Percentiles rank a stretch among this genome's conserved stretches.
These are phyloP conservation scores for Achlya hypogyna DNA, from an alignment of 352 stramenopile genomes.

Conservation along the genomic window DNA sequence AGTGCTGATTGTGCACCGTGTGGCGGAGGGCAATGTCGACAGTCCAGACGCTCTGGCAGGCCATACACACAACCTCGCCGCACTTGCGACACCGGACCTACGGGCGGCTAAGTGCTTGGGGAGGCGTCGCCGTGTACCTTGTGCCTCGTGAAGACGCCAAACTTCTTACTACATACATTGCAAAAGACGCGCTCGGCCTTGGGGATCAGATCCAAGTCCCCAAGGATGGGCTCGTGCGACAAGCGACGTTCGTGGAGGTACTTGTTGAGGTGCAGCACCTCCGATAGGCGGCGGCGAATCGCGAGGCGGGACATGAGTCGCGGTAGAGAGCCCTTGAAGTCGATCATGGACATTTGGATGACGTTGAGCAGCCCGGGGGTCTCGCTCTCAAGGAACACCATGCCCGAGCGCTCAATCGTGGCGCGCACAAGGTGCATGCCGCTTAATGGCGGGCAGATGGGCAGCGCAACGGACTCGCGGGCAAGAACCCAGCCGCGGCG, in stretches of 20 bases:
- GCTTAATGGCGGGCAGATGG: conserved; percentile 64
- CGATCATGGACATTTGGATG: conserved; percentile 75
- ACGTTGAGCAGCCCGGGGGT: conserved; percentile 62
- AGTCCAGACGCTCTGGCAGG: conserved; percentile 68
- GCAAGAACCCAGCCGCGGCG: conserved; percentile 76
- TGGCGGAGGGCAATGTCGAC: neutral
- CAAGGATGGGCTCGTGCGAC: conserved; percentile 12
- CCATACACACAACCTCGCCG: conserved; percentile 78
- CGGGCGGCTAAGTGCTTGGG: neutral
- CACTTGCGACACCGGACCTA: conserved; percentile 76
- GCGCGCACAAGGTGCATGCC: conserved; percentile 68
- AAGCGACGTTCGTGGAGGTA: conserved; percentile 16
- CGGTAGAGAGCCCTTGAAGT: conserved; percentile 42
- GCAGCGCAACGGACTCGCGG: conserved; percentile 77
- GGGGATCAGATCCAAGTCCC: conserved; percentile 69
- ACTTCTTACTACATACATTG: conserved; percentile 71
- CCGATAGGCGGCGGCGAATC: neutral
- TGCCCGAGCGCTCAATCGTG: conserved; percentile 75
- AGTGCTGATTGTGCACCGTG: neutral
- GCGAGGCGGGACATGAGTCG: conserved; percentile 9
- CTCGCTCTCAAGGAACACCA: conserved; percentile 74
- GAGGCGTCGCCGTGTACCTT: conserved; percentile 25
- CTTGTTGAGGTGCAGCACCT: conserved; percentile 12
- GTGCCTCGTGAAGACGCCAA: conserved; percentile 66
- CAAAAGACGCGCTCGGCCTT: conserved; percentile 71